Evolutionary conservation across 257 asterid genomes (phyloP).

Genomic region (Phtheirospermum japonicum): DNA sequence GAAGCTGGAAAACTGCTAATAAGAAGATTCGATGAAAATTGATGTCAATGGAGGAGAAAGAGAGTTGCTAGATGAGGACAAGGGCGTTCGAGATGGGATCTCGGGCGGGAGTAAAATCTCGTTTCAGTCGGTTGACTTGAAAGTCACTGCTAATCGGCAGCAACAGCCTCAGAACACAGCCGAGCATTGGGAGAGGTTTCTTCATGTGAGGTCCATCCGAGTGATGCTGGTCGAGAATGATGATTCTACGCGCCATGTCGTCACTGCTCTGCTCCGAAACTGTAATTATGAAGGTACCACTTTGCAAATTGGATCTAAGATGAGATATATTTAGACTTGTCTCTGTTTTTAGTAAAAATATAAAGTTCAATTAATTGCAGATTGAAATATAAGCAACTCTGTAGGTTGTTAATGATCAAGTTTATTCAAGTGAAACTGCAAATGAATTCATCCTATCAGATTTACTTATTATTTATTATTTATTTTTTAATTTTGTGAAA

Average conservation of each 20-base stretch:
- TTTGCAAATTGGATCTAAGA: background rate
- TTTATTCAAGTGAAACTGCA: no score
- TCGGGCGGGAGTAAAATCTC: slow-evolving; percentile 28
- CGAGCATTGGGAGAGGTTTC: slow-evolving; percentile 64
- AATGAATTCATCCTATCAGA: no score
- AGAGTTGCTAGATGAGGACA: slow-evolving; percentile 39
- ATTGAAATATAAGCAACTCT: no score
- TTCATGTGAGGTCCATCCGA: slow-evolving; percentile 60
- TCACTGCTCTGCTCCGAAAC: slow-evolving; percentile 70
- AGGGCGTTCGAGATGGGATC: slow-evolving; percentile 14
- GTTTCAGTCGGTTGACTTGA: background rate
- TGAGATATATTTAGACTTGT: background rate
- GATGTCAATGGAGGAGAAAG: slow-evolving; percentile 38
- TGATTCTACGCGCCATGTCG: slow-evolving; percentile 64
- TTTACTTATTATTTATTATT: background rate
- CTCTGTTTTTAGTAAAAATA: no score
- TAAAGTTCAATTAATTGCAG: no score
- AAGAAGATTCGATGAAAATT: slow-evolving; percentile 35
- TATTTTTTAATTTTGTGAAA: background rate
- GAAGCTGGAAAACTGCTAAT: slow-evolving; percentile 14
- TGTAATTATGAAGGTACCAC: slow-evolving; percentile 68
- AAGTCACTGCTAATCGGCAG: slow-evolving; percentile 20
- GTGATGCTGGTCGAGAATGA: slow-evolving; percentile 75
- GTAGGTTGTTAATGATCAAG: no score
- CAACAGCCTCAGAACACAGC: slow-evolving; percentile 39